A percentile compares a stretch with the other conserved stretches of the same genome.
These are phyloP conservation scores for Epichloe scottii DNA, from an alignment of 2,329 filamentous ascomycete species.

Conservation along the genomic window DNA sequence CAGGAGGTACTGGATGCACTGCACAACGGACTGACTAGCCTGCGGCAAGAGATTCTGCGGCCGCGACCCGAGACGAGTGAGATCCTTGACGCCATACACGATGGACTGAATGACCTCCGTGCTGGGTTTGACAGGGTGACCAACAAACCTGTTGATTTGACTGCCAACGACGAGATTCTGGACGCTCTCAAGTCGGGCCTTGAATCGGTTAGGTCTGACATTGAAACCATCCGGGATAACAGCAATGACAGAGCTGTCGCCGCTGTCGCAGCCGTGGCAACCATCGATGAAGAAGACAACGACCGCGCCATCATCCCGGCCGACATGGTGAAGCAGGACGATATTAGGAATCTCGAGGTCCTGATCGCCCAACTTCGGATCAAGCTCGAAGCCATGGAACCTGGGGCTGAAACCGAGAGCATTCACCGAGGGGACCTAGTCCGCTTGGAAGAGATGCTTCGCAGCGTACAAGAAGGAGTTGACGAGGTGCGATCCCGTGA, in stretches of 20 bases:
- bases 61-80: slow-evolving; percentile 65
- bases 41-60: slow-evolving; percentile 63
- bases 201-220: slow-evolving; percentile 61
- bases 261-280: slow-evolving; percentile 43
- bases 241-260: slow-evolving; percentile 38
- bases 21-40: slow-evolving; percentile 57
- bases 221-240: slow-evolving; percentile 60
- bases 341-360: slow-evolving; percentile 76
- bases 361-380: slow-evolving; percentile 70
- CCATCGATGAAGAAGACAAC: slow-evolving; percentile 11
- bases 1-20: slow-evolving; percentile 61
- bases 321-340: slow-evolving; percentile 50
- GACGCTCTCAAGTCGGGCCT: slow-evolving; percentile 78
- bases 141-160: slow-evolving; percentile 71
- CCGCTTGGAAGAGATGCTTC: slow-evolving; percentile 40
- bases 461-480: slow-evolving; percentile 34
- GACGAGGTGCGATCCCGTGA: slow-evolving; percentile 29
- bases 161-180: slow-evolving; percentile 77
- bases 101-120: slow-evolving; percentile 69
- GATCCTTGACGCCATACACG: slow-evolving; percentile 78
- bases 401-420: slow-evolving; percentile 19
- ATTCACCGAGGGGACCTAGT: slow-evolving; percentile 41
- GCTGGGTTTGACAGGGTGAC: slow-evolving; percentile 64
- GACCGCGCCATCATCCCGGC: slow-evolving; percentile 22
- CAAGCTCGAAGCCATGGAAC: slow-evolving; percentile 55